Evolutionary conservation across 139 green algal species (phyloP).

Genomic region (Zygnema cylindricum): DNA sequence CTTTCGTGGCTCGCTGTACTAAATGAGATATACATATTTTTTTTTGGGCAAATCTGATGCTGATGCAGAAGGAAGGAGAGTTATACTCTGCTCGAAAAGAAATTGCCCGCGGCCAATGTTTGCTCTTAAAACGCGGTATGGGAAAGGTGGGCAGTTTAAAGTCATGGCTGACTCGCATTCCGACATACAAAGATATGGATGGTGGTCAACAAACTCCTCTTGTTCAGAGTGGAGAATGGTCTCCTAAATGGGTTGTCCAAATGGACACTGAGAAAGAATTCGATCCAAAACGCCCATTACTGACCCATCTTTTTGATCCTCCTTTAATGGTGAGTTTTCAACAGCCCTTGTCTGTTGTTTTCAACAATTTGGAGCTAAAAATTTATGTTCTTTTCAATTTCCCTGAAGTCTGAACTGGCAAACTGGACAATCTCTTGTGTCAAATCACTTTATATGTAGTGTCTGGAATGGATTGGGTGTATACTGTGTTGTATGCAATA

Average conservation of each 20-base stretch:
- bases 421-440: too few relatives aligned
- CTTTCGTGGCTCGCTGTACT: too few relatives aligned
- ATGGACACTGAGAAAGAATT: constrained; percentile 32
- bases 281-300: constrained; percentile 10
- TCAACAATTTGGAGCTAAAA: too few relatives aligned
- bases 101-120: background rate
- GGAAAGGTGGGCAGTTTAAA: background rate
- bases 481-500: too few relatives aligned
- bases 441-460: too few relatives aligned
- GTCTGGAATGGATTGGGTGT: too few relatives aligned
- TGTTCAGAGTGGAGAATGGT: background rate
- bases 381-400: too few relatives aligned
- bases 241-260: constrained; percentile 26
- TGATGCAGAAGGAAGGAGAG: background rate
- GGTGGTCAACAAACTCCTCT: background rate
- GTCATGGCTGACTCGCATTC: background rate
- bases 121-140: background rate
- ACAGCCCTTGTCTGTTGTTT: too few relatives aligned
- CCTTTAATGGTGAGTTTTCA: constrained; percentile 13
- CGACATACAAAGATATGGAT: background rate
- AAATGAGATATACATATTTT: too few relatives aligned
- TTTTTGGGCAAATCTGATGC: too few relatives aligned
- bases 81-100: background rate
- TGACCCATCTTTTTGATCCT: constrained; percentile 28
- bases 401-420: too few relatives aligned